These are phyloP conservation scores for Penicillium sp. DNA, from an alignment of 2,329 filamentous ascomycete species.

Conservation along the genomic window DNA sequence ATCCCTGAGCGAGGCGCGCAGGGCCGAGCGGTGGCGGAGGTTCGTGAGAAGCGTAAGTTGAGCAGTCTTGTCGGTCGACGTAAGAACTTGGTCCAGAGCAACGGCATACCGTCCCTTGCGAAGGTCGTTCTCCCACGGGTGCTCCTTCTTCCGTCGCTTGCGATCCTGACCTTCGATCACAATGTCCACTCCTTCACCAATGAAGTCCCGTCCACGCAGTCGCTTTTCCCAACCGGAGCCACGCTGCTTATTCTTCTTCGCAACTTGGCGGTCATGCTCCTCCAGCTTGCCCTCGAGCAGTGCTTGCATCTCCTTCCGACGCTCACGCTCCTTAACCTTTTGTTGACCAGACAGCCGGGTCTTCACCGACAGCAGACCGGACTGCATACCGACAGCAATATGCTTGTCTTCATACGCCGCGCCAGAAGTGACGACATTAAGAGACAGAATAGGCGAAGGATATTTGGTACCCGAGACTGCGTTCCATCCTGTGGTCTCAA, in stretches of 20 bases:
- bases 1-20: constrained; percentile 77
- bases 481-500: constrained; percentile 93
- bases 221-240: constrained; percentile 65
- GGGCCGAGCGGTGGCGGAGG: constrained; percentile 82
- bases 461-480: constrained; percentile 96
- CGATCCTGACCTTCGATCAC: constrained; percentile 74
- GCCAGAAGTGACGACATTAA: constrained; percentile 75
- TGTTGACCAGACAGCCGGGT: constrained; percentile 85
- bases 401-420: constrained; percentile 80
- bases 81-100: constrained; percentile 79
- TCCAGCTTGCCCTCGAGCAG: constrained; percentile 78
- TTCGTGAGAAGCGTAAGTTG: constrained; percentile 80
- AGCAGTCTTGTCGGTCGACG: constrained; percentile 61
- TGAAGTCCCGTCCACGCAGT: constrained; percentile 73
- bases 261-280: constrained; percentile 72
- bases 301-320: constrained; percentile 83
- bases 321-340: constrained; percentile 74
- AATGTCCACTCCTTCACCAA: constrained; percentile 84
- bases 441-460: constrained; percentile 82
- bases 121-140: constrained; percentile 79
- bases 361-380: constrained; percentile 85
- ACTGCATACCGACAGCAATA: constrained; percentile 92
- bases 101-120: constrained; percentile 75
- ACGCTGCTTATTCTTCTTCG: constrained; percentile 69
- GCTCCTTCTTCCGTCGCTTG: constrained; percentile 67